phyloP scores from a whole-genome alignment of 495 filamentous ascomycete species.

The Aspergillus ellipticus region DNA sequence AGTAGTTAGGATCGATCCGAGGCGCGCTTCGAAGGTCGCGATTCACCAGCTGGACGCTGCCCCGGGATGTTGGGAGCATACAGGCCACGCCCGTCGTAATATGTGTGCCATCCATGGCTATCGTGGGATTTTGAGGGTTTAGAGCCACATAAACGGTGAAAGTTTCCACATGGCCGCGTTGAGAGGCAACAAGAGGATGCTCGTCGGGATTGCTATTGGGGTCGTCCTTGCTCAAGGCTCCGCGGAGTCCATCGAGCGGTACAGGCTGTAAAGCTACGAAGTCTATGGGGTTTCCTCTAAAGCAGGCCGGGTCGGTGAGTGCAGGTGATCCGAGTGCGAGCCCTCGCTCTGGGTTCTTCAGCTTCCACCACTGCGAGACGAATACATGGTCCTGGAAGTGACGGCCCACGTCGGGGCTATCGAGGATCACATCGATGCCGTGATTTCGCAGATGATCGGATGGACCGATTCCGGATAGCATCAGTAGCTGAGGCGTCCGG shows the following conservation, averaged over 20 bases:
- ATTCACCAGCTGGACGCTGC: background rate
- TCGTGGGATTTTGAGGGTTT: background rate
- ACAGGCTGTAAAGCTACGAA: constrained; percentile 5
- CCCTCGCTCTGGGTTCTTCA: constrained; percentile 3
- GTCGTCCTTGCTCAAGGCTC: constrained; percentile 5
- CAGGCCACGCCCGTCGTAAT: constrained; percentile 3
- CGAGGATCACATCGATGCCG: background rate
- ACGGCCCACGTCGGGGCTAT: constrained; percentile 1
- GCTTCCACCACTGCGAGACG: constrained; percentile 2
- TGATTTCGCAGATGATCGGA: constrained; percentile 5
- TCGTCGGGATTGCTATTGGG: background rate
- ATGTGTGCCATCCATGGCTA: constrained; percentile 6
- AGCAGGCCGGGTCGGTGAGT: background rate
- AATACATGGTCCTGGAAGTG: constrained; percentile 4
- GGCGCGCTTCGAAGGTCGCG: background rate
- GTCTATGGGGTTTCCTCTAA: constrained; percentile 4
- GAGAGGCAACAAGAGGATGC: background rate
- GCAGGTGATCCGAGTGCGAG: constrained; percentile 3
- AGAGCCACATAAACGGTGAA: background rate
- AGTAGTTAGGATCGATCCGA: constrained; percentile 8
- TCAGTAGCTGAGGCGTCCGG: constrained; percentile 34
- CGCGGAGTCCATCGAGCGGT: background rate
- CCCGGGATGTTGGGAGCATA: constrained; percentile 8
- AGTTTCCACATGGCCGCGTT: constrained; percentile 1
- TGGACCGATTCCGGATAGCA: constrained; percentile 36